Base-by-base conservation (phyloP, 2,329 filamentous ascomycete genomes). In the Xylaria sp. region DNA sequence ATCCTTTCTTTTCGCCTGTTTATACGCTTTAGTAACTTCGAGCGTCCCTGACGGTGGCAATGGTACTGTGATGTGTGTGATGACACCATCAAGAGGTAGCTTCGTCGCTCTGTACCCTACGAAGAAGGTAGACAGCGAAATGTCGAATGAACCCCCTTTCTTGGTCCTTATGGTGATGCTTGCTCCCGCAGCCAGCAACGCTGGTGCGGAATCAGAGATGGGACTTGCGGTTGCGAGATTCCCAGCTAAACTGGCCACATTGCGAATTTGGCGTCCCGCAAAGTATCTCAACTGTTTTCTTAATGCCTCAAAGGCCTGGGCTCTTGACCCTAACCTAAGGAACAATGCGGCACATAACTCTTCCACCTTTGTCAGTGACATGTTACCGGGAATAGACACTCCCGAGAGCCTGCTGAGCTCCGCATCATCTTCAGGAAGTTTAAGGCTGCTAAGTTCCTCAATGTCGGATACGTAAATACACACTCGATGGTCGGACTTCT, bases 1-100 rank as follows among this genome's bases (percentile, higher is more conserved):
- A 63, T 97, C 93, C 69, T 97, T 97, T 63, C 93, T 79, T 78
- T 97, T 97, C 0, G 93, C 85, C 71, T 97, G 92, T 74, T 97
- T 97, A 73, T 96, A 97, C 1, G 92, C 87, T 34, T 89, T 83
- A 67, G 95, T 87, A 68, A 86, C 90, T 69, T 97, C 93, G 3
- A 89, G 85, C 63, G 87, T 87, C 47, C 84, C 80, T 1, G 79
- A 78, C 0, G 90, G 86, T 2, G 60, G 45, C 39, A 89, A 76
- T 0, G 93, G 93, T 43, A 97, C 89, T 13, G 86, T 84, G 57
- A 97, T 86, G 29, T 86, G 87, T 0, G 90, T 85, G 53, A 97
- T 92, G 57, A 97, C 84, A 1, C 90, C 90, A 68, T 96, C 85
- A 20, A 83, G 77, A 0, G 90, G 82, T 4, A 97, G 78, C 1